Evolutionary conservation across 805 yeast genomes (phyloP).

Genomic region (Yamadazyma takamatsuzukensis): DNA sequence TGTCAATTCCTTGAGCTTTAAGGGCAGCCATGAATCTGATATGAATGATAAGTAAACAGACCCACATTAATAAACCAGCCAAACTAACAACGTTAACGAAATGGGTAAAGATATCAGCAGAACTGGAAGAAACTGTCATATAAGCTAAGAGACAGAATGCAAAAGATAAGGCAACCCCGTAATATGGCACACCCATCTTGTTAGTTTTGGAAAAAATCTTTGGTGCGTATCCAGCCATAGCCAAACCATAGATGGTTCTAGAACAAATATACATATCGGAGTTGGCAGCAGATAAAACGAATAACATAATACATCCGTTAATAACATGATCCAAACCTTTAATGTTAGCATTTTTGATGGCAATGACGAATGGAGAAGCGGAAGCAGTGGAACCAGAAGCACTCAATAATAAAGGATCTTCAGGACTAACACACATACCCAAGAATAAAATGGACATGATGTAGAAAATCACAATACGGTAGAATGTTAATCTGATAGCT

Average conservation of each 20-base stretch:
- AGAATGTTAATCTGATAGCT: constrained; percentile 67
- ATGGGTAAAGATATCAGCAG: constrained; percentile 59
- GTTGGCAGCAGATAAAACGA: constrained; percentile 79
- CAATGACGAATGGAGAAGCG: constrained; percentile 84
- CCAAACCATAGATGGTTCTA: constrained; percentile 67
- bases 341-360: constrained; percentile 65
- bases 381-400: constrained; percentile 58
- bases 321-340: constrained; percentile 67
- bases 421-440: constrained; percentile 65
- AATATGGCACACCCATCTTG: constrained; percentile 68
- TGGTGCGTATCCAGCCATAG: constrained; percentile 75
- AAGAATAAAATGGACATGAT: constrained; percentile 56
- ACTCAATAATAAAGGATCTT: constrained; percentile 46
- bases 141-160: constrained; percentile 62
- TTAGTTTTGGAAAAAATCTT: constrained; percentile 59
- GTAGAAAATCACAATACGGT: constrained; percentile 65
- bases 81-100: constrained; percentile 76
- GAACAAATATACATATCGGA: constrained; percentile 76
- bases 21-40: constrained; percentile 63
- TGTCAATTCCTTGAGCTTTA: constrained; percentile 62
- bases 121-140: constrained; percentile 59
- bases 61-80: constrained; percentile 73
- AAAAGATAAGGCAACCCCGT: constrained; percentile 49
- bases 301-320: constrained; percentile 72
- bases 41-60: constrained; percentile 64